Evolutionary conservation across 441 rosid genomes (phyloP).

Genomic region (Eugenia klotzschiana): DNA sequence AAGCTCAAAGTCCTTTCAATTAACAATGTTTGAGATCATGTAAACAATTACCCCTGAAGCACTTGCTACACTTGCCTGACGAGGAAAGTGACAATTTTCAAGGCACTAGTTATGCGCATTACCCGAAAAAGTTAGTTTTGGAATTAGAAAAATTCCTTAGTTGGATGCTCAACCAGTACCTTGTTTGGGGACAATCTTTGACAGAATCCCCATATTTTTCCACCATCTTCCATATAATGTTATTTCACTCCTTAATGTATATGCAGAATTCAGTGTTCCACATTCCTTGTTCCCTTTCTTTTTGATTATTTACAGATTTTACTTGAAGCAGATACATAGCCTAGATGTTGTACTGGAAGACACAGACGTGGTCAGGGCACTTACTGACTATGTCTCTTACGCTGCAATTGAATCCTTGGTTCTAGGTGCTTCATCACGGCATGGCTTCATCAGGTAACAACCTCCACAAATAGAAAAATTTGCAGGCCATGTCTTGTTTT

Average conservation of each 20-base stretch:
- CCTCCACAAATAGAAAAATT: neutral
- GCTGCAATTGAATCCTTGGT: constrained; percentile 69
- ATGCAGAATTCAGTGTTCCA: neutral
- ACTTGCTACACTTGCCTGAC: neutral
- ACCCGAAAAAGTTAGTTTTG: neutral
- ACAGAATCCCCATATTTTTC: neutral
- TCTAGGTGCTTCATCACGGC: constrained; percentile 59
- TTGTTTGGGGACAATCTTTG: neutral
- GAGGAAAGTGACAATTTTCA: neutral
- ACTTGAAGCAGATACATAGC: constrained; percentile 37
- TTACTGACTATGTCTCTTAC: constrained; percentile 53
- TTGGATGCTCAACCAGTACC: neutral
- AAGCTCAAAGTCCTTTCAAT: neutral
- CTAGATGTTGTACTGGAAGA: constrained; percentile 61
- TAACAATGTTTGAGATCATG: neutral
- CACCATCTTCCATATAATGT: neutral
- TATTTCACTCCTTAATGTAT: neutral
- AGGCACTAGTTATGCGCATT: neutral
- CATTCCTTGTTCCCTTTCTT: neutral
- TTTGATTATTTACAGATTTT: neutral
- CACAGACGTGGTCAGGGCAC: constrained; percentile 47
- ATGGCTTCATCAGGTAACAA: constrained; percentile 57
- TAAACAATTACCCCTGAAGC: neutral
- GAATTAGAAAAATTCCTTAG: neutral
- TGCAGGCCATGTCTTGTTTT: neutral